A percentile compares a stretch with the other conserved stretches of the same genome.
Conservation (phyloP, 805 yeast species). For the Candida verbasci region DNA sequence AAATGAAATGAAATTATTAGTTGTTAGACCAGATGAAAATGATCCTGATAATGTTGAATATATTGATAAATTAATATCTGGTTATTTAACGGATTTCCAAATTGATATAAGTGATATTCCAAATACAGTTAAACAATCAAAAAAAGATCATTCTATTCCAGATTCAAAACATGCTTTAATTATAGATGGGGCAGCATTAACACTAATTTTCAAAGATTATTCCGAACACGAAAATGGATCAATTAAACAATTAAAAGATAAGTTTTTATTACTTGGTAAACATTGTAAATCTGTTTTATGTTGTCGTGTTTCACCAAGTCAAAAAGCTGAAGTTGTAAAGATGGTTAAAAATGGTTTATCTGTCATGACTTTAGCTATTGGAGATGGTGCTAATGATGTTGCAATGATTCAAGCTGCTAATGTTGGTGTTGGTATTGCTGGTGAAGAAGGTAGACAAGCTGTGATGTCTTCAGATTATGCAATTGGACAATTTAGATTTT, state of each 20-base stretch:
- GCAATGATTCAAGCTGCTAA: constrained; percentile 87
- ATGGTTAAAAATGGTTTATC: constrained; percentile 59
- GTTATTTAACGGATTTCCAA: constrained; percentile 46
- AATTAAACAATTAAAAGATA: constrained; percentile 24
- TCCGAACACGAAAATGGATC: constrained; percentile 6
- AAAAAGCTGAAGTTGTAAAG: constrained; percentile 70
- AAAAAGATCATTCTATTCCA: constrained; percentile 62
- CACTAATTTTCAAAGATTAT: constrained; percentile 33
- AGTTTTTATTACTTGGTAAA: constrained; percentile 68
- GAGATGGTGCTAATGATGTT: constrained; percentile 85
- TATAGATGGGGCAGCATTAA: constrained; percentile 67
- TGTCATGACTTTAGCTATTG: constrained; percentile 78
- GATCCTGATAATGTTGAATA: constrained; percentile 42
- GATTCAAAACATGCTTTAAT: constrained; percentile 53
- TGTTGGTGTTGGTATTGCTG: constrained; percentile 83
- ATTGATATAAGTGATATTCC: constrained; percentile 24
- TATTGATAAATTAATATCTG: constrained; percentile 38
- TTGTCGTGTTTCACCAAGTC: constrained; percentile 81
- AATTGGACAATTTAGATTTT: constrained; percentile 70
- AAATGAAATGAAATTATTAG: constrained; percentile 63
- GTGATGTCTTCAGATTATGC: constrained; percentile 86
- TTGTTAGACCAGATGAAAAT: constrained; percentile 55
- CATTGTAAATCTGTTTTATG: constrained; percentile 76
- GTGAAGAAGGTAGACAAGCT: constrained; percentile 84
- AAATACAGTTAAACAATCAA: constrained; percentile 47